phyloP scores from a whole-genome alignment of 352 stramenopile species.

The Thalassiosira livingstoniorum region DNA sequence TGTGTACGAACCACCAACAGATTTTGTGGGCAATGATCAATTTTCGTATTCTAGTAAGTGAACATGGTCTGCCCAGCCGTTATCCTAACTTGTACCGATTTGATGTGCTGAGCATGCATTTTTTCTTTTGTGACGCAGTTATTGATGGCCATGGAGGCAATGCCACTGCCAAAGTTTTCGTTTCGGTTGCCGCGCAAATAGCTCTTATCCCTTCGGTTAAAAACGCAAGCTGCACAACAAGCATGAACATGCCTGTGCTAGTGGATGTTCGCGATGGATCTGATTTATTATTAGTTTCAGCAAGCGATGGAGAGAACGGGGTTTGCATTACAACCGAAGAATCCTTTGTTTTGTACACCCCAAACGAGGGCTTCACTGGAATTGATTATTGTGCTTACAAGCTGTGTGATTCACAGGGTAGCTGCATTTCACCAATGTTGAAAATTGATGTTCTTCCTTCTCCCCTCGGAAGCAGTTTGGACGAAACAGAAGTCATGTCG shows the following conservation, averaged over 20 bases:
- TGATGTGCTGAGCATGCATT: too few relatives aligned
- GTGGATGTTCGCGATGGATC: conserved; percentile 14
- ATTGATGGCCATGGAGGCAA: conserved; percentile 1
- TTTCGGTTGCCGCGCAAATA: neutral
- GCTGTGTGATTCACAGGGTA: too few relatives aligned
- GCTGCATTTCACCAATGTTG: too few relatives aligned
- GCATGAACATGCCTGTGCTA: conserved; percentile 7
- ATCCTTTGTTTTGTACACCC: conserved; percentile 21
- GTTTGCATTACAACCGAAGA: conserved; percentile 2
- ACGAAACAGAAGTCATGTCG: too few relatives aligned
- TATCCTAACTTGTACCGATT: too few relatives aligned
- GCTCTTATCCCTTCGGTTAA: neutral
- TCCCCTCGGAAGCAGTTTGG: too few relatives aligned
- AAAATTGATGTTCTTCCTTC: too few relatives aligned
- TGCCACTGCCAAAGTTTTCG: conserved; percentile 8
- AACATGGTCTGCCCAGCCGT: neutral
- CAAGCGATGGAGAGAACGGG: conserved; percentile 7
- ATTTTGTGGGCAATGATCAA: conserved; percentile 23
- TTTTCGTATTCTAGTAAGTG: conserved; percentile 27
- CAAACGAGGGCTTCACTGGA: conserved; percentile 12
- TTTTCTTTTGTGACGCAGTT: conserved; percentile 8
- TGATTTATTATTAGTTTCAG: neutral
- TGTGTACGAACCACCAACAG: conserved; percentile 13
- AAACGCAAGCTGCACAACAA: conserved; percentile 12
- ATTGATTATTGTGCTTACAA: conserved; percentile 6